phyloP scores from a whole-genome alignment of 2,329 filamentous ascomycete species.

The Colletotrichum tabaci region DNA sequence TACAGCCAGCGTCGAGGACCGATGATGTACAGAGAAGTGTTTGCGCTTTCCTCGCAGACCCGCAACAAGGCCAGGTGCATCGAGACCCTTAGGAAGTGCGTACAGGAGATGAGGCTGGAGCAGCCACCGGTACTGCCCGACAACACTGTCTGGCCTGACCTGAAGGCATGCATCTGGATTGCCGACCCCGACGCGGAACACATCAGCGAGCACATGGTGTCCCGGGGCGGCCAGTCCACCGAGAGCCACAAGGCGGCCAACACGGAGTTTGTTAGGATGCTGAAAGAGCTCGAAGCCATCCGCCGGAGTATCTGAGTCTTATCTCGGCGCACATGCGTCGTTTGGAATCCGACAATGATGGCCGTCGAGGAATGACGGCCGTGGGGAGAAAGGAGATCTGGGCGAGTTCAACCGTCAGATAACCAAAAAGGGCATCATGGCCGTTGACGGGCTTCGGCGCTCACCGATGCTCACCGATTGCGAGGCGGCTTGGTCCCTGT shows the following conservation, averaged over 20 bases:
- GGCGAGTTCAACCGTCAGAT: slow-evolving; percentile 6
- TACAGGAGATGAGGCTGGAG: slow-evolving; percentile 73
- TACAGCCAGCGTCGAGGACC: slow-evolving; percentile 63
- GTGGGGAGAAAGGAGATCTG: background rate
- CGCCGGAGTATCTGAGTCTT: slow-evolving; percentile 9
- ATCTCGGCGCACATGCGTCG: background rate
- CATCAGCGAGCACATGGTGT: slow-evolving; percentile 44
- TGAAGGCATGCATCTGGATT: slow-evolving; percentile 69
- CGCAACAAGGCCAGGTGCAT: slow-evolving; percentile 60
- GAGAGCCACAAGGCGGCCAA: slow-evolving; percentile 34
- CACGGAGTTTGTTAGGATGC: slow-evolving; percentile 51
- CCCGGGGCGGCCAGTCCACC: slow-evolving; percentile 9
- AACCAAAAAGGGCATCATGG: background rate
- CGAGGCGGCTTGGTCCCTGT: background rate
- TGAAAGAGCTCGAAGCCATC: slow-evolving; percentile 42
- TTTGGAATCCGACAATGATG: background rate
- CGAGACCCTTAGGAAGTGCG: slow-evolving; percentile 65
- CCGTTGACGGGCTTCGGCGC: slow-evolving; percentile 21
- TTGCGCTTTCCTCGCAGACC: slow-evolving; percentile 62
- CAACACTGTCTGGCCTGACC: slow-evolving; percentile 59
- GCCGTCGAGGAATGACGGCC: background rate
- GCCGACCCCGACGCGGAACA: slow-evolving; percentile 66
- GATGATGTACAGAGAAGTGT: slow-evolving; percentile 70
- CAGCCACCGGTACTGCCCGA: slow-evolving; percentile 62
- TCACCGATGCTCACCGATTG: slow-evolving; percentile 13